These are phyloP conservation scores for Zopfochytrium polystomum DNA, from an alignment of 371 early-diverging fungal genomes.

Conservation along the genomic window DNA sequence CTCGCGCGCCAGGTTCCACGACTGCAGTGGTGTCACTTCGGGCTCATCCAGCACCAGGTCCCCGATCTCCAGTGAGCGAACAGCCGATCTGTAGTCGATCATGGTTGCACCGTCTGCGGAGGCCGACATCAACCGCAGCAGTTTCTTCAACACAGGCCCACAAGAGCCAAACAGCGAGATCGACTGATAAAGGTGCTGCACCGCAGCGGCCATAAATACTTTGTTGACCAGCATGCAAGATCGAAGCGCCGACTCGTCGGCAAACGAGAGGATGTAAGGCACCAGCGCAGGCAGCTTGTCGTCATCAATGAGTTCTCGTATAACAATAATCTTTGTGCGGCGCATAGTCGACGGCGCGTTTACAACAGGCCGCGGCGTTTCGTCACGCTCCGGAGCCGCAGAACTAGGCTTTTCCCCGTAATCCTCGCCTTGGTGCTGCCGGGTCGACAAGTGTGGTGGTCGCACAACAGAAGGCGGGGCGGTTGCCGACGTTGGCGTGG, in stretches of 20 bases:
- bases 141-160: constrained; percentile 21
- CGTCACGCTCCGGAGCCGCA: constrained; percentile 14
- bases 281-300: constrained; percentile 16
- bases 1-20: constrained; percentile 27
- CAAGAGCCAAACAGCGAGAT: constrained; percentile 16
- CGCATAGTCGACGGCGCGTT: neutral
- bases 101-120: constrained; percentile 17
- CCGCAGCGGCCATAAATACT: constrained; percentile 22
- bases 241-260: constrained; percentile 20
- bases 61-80: constrained; percentile 12
- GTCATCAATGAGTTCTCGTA: constrained; percentile 11
- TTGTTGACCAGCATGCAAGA: constrained; percentile 21
- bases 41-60: constrained; percentile 27
- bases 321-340: constrained; percentile 13
- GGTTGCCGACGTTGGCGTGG: no score
- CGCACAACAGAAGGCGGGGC: no score
- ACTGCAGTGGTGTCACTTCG: constrained; percentile 27
- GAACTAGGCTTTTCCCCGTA: no score
- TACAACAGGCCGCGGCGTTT: constrained; percentile 12
- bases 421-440: no score
- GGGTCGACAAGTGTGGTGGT: no score
- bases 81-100: constrained; percentile 19
- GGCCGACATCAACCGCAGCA: constrained; percentile 18
- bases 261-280: constrained; percentile 22
- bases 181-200: constrained; percentile 15